Conservation (phyloP, 352 stramenopile species). For the Pythium aphanidermatum region DNA sequence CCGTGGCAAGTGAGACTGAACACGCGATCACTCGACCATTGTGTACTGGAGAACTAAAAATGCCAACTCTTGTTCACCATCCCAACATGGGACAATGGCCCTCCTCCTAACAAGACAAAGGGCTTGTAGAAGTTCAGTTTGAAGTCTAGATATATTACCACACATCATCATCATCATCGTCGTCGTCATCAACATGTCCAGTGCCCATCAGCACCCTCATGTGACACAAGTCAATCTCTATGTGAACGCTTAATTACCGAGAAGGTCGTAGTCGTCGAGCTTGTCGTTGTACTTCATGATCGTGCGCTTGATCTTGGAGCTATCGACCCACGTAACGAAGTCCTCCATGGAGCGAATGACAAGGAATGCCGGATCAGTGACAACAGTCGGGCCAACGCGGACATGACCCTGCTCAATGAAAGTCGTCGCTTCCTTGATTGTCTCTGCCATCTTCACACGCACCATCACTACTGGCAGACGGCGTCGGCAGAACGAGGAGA, state of each 20-base stretch:
- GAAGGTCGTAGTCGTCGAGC: constrained; percentile 99
- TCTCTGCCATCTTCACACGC: constrained; percentile 98
- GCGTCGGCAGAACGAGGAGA: constrained; percentile 92
- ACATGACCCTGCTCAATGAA: constrained; percentile 99
- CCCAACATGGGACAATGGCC: no score
- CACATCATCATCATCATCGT: no score
- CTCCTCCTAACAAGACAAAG: no score
- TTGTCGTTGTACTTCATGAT: constrained; percentile 99
- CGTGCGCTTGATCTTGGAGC: constrained; percentile 96
- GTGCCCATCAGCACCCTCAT: neutral
- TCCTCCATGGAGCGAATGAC: constrained; percentile 98
- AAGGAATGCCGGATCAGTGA: constrained; percentile 96
- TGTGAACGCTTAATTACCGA: constrained; percentile 82
- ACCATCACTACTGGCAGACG: constrained; percentile 99
- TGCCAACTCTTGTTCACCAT: no score
- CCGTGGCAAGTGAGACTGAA: no score
- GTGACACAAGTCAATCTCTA: neutral
- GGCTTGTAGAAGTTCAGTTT: no score
- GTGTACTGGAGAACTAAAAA: no score
- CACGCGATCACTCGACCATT: no score
- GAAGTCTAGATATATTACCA: constrained; percentile 7
- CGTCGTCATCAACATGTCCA: neutral
- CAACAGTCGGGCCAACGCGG: constrained; percentile 85
- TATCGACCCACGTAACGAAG: constrained; percentile 99
- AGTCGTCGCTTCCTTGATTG: constrained; percentile 95